Evolutionary conservation across 73 alveolate genomes (phyloP), one percentile per base, ranked within the genome.

Genomic region (Loxodes magnus): DNA sequence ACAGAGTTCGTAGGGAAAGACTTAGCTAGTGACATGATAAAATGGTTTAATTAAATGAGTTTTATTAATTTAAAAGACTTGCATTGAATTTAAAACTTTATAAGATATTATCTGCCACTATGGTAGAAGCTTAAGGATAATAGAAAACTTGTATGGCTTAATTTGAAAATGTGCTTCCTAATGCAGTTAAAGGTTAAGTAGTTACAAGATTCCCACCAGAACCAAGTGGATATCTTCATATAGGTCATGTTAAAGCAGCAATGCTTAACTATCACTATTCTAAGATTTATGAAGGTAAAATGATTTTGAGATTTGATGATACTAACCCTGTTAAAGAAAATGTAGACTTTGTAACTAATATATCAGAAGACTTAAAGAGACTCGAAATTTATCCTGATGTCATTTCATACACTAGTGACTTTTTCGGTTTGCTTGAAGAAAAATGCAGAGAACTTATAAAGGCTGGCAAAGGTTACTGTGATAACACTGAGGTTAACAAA

Each of bases 161-260:
- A n/a, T n/a, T n/a, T n/a, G n/a, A n/a, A n/a, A n/a, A n/a, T n/a
- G n/a, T n/a, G n/a, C n/a, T n/a, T n/a, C n/a, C n/a, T n/a, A n/a
- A n/a, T 10, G 59, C 59, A 0, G 82, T 52, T 56, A 56, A 70
- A 48, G 93, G 96, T 29, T 56, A 86, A 70, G 99, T 92, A 5
- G 88, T 86, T 54, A 92, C 99, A 4, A 61, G 99, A 52, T 92
- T 92, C 73, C 98, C 99, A 4, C 99, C 97, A 4, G 97, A 87
- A 56, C 79, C 79, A 10, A 56, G 74, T 20, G 99, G 99, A 34
- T 92, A 84, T 62, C 75, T 92, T 34, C 99, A 92, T 51, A 85
- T 92, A 44, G 99, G 99, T 31, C 99, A 92, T 41, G 81, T 87
- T 3, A 93, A 93, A 71, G 99, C 99, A 2, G 97, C 97, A 22